Conservation (phyloP, 192 early-diverging fungal genomes). For the Cetraspora pellucida region DNA sequence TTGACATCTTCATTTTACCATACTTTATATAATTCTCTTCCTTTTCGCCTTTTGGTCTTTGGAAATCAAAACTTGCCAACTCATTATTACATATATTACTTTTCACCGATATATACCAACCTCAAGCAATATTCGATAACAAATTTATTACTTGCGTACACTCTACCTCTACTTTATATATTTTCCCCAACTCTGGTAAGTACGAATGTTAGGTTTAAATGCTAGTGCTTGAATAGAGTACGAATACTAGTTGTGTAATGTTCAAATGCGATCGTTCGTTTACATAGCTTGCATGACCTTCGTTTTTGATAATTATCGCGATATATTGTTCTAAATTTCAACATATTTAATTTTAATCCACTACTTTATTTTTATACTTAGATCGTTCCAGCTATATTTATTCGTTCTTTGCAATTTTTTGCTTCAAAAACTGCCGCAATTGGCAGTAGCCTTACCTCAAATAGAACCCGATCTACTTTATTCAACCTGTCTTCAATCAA, state of each 20-base stretch:
- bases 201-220: background rate
- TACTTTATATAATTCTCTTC: constrained; percentile 26
- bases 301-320: too few relatives aligned
- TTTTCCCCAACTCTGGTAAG: constrained; percentile 33
- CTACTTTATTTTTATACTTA: background rate
- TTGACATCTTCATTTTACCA: constrained; percentile 29
- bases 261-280: too few relatives aligned
- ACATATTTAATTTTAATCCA: background rate
- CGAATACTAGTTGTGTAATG: too few relatives aligned
- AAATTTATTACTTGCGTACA: constrained; percentile 28
- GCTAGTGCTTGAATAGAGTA: too few relatives aligned
- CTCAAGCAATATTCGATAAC: constrained; percentile 26
- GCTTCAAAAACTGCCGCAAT: constrained; percentile 23
- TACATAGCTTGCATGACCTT: too few relatives aligned
- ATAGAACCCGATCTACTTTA: background rate
- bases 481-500: constrained; percentile 12
- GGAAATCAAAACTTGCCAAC: constrained; percentile 26
- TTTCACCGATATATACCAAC: constrained; percentile 28
- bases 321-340: too few relatives aligned
- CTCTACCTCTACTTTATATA: constrained; percentile 24
- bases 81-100: constrained; percentile 32
- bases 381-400: constrained; percentile 29
- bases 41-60: constrained; percentile 27
- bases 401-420: constrained; percentile 21
- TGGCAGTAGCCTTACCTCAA: background rate